Conservation (phyloP, 768 basidiomycete genomes). For the Gymnopilus junonius region DNA sequence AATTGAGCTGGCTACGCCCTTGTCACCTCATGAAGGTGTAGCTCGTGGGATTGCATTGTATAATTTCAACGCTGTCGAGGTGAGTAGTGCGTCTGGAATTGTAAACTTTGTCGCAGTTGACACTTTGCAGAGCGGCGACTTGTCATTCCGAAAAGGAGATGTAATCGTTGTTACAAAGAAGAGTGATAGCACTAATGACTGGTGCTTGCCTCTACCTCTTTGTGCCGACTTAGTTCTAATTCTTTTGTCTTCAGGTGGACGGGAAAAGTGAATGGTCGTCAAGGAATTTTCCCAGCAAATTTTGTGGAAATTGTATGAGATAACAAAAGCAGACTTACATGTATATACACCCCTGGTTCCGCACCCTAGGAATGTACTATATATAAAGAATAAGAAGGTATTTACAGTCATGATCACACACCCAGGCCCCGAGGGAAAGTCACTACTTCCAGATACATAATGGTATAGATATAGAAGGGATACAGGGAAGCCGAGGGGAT, state of each 20-base stretch:
- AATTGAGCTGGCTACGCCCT: conserved; percentile 51
- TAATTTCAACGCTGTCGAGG: conserved; percentile 76
- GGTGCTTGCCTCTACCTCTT: conserved; percentile 46
- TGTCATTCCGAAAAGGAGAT: conserved; percentile 79
- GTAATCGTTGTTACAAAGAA: conserved; percentile 71
- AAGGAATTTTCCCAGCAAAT: conserved; percentile 83
- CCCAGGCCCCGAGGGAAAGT: neutral
- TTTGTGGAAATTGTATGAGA: conserved; percentile 68
- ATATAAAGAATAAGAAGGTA: neutral
- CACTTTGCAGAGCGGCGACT: conserved; percentile 60
- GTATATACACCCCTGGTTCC: neutral
- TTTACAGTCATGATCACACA: neutral
- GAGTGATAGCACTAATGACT: conserved; percentile 75
- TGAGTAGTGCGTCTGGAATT: conserved; percentile 29
- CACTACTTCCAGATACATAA: neutral
- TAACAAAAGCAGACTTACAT: neutral
- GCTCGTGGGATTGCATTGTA: conserved; percentile 77
- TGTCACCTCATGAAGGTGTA: conserved; percentile 61
- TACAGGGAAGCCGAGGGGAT: neutral
- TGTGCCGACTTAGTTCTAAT: neutral
- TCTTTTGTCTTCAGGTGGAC: conserved; percentile 63
- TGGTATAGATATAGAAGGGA: neutral
- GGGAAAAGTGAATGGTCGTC: conserved; percentile 60
- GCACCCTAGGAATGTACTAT: neutral
- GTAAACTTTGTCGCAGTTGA: conserved; percentile 5